Evolutionary conservation across 257 asterid genomes (phyloP).

Genomic region (Fraxinus cuspidata): DNA sequence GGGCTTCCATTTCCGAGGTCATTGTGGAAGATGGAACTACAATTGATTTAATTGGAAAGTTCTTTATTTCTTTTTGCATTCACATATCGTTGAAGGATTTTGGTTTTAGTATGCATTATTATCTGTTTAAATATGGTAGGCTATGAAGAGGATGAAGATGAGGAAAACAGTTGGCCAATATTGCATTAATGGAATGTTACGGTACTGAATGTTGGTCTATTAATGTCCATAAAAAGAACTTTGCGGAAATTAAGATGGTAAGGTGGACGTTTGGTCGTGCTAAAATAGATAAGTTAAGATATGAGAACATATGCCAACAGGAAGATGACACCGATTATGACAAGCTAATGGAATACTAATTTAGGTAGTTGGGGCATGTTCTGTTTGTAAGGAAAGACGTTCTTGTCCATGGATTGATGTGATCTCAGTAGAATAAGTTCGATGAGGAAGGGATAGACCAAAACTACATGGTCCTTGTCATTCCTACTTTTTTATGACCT

Average conservation of each 20-base stretch:
- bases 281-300: background rate
- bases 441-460: background rate
- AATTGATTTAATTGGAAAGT: slow-evolving; percentile 52
- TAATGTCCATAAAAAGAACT: background rate
- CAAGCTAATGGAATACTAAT: background rate
- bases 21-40: slow-evolving; percentile 83
- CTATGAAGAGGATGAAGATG: background rate
- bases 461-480: background rate
- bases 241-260: too few relatives aligned
- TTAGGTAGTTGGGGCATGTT: background rate
- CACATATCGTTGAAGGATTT: background rate
- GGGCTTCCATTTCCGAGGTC: slow-evolving; percentile 61
- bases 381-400: background rate
- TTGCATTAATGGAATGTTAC: background rate
- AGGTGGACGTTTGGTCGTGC: background rate
- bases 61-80: background rate
- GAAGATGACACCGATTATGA: background rate
- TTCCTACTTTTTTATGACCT: background rate
- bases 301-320: background rate
- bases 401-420: background rate
- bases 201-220: background rate
- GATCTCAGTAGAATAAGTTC: background rate
- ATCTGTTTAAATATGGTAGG: background rate
- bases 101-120: background rate
- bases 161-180: background rate